Conservation (phyloP, 306 rosid species). For the Prunus persica region DNA sequence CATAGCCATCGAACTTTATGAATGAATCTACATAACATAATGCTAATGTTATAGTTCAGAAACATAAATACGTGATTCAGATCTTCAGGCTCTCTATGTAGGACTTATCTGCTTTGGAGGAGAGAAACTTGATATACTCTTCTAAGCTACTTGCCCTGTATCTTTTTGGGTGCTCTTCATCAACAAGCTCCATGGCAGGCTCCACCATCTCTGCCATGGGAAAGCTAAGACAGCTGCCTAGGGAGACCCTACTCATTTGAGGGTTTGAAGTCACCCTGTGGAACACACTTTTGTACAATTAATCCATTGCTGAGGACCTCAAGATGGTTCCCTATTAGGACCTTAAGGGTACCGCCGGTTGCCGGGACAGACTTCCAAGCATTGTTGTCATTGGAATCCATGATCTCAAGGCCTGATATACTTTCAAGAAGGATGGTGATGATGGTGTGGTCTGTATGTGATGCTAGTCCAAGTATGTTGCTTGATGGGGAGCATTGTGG, state of each 20-base stretch:
- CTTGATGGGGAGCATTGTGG: background rate
- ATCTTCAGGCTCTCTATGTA: conserved; percentile 3
- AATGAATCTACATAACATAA: too few species aligned
- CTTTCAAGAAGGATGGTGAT: conserved; percentile 16
- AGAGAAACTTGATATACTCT: background rate
- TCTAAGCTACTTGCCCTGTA: conserved; percentile 10
- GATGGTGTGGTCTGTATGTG: conserved; percentile 16
- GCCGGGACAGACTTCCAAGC: background rate
- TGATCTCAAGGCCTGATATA: conserved; percentile 16
- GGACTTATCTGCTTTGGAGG: conserved; percentile 10
- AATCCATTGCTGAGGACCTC: conserved; percentile 12
- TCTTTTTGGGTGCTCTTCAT: background rate
- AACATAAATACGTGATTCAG: background rate
- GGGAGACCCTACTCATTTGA: background rate
- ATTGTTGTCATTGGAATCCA: background rate
- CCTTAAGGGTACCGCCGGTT: background rate
- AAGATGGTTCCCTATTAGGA: conserved; percentile 6
- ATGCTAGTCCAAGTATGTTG: background rate
- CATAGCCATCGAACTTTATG: too few species aligned
- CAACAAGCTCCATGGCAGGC: conserved; percentile 13
- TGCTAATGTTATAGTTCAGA: background rate
- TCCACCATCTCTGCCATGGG: conserved; percentile 8
- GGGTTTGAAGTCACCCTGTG: background rate
- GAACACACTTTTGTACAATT: conserved; percentile 7
- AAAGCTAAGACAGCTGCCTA: conserved; percentile 1